Evolutionary conservation across 495 filamentous ascomycete genomes (phyloP), one percentile per base, ranked within the genome.

Genomic region (Pyrenula massariospora): DNA sequence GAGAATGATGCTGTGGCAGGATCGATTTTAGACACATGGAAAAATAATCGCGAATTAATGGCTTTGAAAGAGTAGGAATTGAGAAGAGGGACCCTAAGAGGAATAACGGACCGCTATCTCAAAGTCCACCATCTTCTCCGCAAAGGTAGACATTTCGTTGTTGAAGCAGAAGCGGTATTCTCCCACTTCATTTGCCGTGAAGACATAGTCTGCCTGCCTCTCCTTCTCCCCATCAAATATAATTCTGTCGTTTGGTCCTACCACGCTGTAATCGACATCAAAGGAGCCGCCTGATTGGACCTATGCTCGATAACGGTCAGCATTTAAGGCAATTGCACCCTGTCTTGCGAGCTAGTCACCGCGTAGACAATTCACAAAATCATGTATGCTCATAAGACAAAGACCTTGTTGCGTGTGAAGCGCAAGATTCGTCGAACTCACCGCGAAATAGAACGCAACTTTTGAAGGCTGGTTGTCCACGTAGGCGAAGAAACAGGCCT

Each of bases 101-200:
- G 50, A 31, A 52, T 24, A 36, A 73, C 87, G 59, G 75, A 96
- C 93, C 61, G 93, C 80, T 68, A 99, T 96, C 74, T 99, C 94
- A 66, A 99, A 97, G 68, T 99, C 93, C 54, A 99, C 91, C 72
- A 92, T 84, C 73, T 99, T 99, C 75, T 99, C 94, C 22, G 92
- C 84, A 64, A 93, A 96, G 1, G 92, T 97, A 62, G 88, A 93
- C 88, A 97, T 95, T 64, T 95, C 88, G 64, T 97, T 99, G 73
- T 93, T 85, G 76, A 99, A 97, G 80, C 94, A 99, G 72, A 97
- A 96, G 56, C 82, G 81, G 73, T 97, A 97, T 64, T 97, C 93
- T 52, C 94, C 94, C n/a, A 82, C 59, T 51, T 95, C 87, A 62
- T 87, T 87, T 2, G 93, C 94, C 1, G 94, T 96, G 68, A 99